A percentile compares a stretch with the other conserved stretches of the same genome.
These are phyloP conservation scores for Moesziomyces sp. DNA, from an alignment of 1,284 basidiomycete species.

Conservation along the genomic window DNA sequence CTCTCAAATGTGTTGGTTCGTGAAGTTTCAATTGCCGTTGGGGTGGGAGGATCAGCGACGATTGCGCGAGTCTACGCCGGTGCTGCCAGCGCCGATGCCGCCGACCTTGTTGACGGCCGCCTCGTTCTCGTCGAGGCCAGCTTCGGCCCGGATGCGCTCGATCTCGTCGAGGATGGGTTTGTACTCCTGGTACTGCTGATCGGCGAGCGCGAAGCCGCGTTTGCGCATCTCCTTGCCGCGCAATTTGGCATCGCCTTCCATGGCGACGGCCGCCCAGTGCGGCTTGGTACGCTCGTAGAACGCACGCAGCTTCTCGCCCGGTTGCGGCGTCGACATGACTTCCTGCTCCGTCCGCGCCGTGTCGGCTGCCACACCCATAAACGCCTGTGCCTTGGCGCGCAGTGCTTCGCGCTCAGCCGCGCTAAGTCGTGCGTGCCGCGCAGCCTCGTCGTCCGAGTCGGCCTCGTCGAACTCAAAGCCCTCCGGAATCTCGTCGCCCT, in stretches of 20 bases:
- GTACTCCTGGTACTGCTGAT: slow-evolving; percentile 62
- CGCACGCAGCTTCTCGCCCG: slow-evolving; percentile 85
- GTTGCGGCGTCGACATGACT: slow-evolving; percentile 81
- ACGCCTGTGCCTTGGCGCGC: slow-evolving; percentile 75
- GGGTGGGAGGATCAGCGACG: slow-evolving; percentile 17
- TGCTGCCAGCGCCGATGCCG: slow-evolving; percentile 41
- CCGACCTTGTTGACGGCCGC: slow-evolving; percentile 64
- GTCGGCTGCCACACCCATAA: slow-evolving; percentile 81
- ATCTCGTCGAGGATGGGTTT: slow-evolving; percentile 71
- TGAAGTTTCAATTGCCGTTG: background rate
- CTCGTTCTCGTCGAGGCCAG: slow-evolving; percentile 86
- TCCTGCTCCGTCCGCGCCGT: slow-evolving; percentile 77
- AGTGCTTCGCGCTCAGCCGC: slow-evolving; percentile 71
- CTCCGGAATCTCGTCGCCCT: slow-evolving; percentile 54
- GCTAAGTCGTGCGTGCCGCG: slow-evolving; percentile 29
- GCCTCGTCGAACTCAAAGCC: slow-evolving; percentile 50
- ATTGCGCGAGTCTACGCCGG: slow-evolving; percentile 49
- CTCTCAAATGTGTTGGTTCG: background rate
- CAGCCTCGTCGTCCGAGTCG: slow-evolving; percentile 39
- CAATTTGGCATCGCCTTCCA: slow-evolving; percentile 72
- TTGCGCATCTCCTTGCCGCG: slow-evolving; percentile 83
- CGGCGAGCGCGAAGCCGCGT: slow-evolving; percentile 71
- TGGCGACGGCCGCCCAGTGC: slow-evolving; percentile 83
- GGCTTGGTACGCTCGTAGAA: slow-evolving; percentile 79
- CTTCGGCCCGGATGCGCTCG: slow-evolving; percentile 83